phyloP scores from a whole-genome alignment of 106 monocot genomes.

The Posidonia australis region DNA sequence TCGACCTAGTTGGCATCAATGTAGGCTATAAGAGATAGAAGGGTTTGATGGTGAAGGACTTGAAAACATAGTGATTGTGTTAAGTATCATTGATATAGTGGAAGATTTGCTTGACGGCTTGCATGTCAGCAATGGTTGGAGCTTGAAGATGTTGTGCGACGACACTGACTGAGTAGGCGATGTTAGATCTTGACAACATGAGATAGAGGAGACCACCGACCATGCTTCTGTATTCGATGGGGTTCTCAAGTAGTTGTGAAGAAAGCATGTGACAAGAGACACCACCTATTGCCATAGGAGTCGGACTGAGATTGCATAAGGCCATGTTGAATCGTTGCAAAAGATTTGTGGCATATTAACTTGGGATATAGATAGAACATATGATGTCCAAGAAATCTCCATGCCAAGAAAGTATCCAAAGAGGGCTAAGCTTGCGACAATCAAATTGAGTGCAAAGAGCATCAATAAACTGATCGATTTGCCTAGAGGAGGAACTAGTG shows the following conservation, averaged over 20 bases:
- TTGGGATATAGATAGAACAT: too few species aligned
- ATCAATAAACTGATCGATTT: too few species aligned
- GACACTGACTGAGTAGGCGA: background rate
- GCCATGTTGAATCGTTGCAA: too few species aligned
- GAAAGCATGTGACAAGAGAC: background rate
- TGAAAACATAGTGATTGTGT: background rate
- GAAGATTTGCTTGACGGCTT: conserved; percentile 21
- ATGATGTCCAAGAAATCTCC: too few species aligned
- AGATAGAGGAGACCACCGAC: too few species aligned
- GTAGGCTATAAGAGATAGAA: background rate
- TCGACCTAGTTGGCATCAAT: background rate
- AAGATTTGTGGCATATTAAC: too few species aligned
- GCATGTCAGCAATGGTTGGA: background rate
- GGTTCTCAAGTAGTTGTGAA: background rate
- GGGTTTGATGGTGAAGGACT: background rate
- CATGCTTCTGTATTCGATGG: background rate
- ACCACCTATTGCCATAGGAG: background rate
- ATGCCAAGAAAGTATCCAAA: background rate
- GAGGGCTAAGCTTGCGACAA: background rate
- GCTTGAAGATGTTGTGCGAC: background rate
- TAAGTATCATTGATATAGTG: conserved; percentile 6
- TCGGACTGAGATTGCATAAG: too few species aligned
- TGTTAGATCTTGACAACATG: background rate
- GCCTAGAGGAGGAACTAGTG: background rate
- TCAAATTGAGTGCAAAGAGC: background rate